phyloP scores from a whole-genome alignment of 1,139 yeast species.

The Debaryomyces sp. region DNA sequence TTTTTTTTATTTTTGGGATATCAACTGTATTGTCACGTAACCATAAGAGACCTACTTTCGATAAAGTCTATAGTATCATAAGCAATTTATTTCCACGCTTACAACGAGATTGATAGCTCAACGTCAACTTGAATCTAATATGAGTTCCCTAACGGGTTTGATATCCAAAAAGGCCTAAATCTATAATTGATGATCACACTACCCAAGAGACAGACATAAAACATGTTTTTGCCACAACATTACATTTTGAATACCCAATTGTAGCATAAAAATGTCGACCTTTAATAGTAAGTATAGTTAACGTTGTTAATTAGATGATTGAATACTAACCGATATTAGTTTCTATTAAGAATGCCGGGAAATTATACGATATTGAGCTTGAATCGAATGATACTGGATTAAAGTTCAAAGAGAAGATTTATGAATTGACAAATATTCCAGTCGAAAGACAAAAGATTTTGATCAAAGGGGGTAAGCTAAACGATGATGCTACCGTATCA shows the following conservation, averaged over 20 bases:
- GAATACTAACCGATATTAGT: conserved; percentile 32
- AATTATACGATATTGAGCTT: conserved; percentile 70
- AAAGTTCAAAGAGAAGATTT: conserved; percentile 73
- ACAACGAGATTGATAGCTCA: not conserved
- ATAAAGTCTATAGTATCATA: too few species aligned
- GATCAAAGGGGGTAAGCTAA: conserved; percentile 85
- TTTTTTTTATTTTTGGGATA: not conserved
- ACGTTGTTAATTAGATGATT: not conserved
- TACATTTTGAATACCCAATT: not conserved
- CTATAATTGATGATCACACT: not conserved
- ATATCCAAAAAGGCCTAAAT: not conserved
- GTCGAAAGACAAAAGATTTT: conserved; percentile 86
- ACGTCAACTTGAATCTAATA: not conserved
- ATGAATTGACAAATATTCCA: conserved; percentile 77
- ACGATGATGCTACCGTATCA: conserved; percentile 56
- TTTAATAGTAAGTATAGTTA: conserved; percentile 12
- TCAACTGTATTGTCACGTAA: too few species aligned
- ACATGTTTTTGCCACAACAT: conserved; percentile 7
- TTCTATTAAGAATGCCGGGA: conserved; percentile 83
- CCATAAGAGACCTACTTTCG: too few species aligned
- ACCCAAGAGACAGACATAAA: not conserved
- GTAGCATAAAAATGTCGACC: conserved; percentile 8
- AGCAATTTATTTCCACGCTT: not conserved
- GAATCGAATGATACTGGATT: conserved; percentile 59
- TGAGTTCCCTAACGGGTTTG: not conserved